Evolutionary conservation across 306 rosid species (phyloP), one percentile per base, ranked within the genome.

Genomic region (Canavalia gladiata): DNA sequence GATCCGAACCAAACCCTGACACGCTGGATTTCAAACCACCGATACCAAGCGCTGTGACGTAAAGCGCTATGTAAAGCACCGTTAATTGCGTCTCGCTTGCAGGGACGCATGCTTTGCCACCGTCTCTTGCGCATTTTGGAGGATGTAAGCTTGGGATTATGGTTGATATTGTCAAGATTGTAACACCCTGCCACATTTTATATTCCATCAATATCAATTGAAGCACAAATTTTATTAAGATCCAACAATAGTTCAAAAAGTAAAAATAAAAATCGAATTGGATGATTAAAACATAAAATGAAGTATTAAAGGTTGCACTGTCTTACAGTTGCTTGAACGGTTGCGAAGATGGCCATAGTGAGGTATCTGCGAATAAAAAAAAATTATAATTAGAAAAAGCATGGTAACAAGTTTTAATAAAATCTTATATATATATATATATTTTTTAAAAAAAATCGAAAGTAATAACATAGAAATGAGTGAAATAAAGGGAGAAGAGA

Each of bases 1-100:
- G 99, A 78, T 93, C 98, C 0, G 98, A 90, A 1, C 97, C 99
- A 0, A 95, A 93, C 3, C 97, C 98, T 0, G 99, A 93, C 1
- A 93, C 97, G 35, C 97, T 90, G 0, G 99, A 93, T 79, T 95
- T 95, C 2, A 95, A 72, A 0, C 99, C 99, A 0, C 99, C 98
- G 0, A 94, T 91, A 62, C 99, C 98, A 0, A 93, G 92, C 28
- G 98, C 93, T 0, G 95, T 93, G 2, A 81, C 77, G 47, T 91
- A 95, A 0, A 95, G 90, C 1, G 97, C 97, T 49, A 83, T 0
- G 75, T 95, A 86, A 9, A 95, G 93, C 25, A 90, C 83, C 18
- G 9, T 68, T 52, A 90, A 81, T 68, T 93, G 96, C 72, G 33
- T 68, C 42, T 77, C 78, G 83, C 72, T 87, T 1, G 98, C 96